phyloP scores from a whole-genome alignment of 2,329 filamentous ascomycete species.

The Cladosporium halotolerans region DNA sequence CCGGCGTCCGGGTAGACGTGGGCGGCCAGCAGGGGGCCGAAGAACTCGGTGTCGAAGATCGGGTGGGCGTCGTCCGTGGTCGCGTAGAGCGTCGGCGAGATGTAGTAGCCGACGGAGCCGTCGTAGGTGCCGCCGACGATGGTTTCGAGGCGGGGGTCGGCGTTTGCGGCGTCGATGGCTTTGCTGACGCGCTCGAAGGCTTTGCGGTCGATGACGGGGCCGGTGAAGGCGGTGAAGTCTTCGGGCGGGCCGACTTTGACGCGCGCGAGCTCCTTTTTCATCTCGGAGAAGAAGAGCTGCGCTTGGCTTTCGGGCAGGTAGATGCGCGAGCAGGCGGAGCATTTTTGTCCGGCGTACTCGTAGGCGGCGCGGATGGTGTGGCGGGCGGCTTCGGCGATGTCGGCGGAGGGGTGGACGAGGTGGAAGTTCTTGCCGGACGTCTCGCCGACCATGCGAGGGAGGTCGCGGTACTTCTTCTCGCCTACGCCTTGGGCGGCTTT shows the following conservation, averaged over 20 bases:
- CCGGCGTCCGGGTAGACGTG: constrained; percentile 71
- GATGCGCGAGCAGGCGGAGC: constrained; percentile 72
- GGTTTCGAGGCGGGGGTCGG: constrained; percentile 65
- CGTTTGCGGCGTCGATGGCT: constrained; percentile 74
- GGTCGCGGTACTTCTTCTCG: constrained; percentile 73
- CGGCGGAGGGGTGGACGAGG: constrained; percentile 69
- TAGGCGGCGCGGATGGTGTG: constrained; percentile 84
- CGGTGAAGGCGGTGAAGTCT: constrained; percentile 72
- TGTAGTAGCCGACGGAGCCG: constrained; percentile 71
- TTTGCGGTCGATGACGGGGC: constrained; percentile 75
- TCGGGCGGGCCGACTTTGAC: constrained; percentile 66
- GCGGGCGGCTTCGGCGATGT: constrained; percentile 69
- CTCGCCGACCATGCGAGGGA: constrained; percentile 84
- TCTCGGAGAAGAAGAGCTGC: constrained; percentile 61
- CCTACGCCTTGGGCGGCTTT: constrained; percentile 77
- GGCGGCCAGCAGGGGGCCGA: constrained; percentile 68
- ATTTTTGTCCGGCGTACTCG: constrained; percentile 89
- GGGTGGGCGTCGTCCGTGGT: constrained; percentile 68
- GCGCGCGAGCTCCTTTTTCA: constrained; percentile 62
- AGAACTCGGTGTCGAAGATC: constrained; percentile 72
- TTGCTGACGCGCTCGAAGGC: constrained; percentile 74
- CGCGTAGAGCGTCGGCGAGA: constrained; percentile 75
- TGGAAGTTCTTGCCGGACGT: constrained; percentile 95
- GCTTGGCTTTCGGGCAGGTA: constrained; percentile 74
- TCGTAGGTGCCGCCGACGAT: constrained; percentile 73